Percentiles rank a stretch among this genome's conserved stretches.
phyloP scores from a whole-genome alignment of 169 alveolate species.

The Cytauxzoon felis region DNA sequence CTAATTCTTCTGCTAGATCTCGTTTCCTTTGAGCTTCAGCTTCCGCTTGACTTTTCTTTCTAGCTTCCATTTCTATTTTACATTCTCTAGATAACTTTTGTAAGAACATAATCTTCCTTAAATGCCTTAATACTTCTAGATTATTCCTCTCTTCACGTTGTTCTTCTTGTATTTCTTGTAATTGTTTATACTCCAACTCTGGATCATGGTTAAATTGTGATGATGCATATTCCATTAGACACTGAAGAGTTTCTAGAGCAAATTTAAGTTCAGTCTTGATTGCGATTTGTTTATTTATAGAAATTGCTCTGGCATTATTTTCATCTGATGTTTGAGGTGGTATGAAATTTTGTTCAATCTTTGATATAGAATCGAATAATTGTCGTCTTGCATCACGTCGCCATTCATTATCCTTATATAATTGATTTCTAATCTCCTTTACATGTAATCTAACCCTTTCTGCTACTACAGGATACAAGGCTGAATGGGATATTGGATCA shows the following conservation, averaged over 20 bases:
- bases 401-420: background rate
- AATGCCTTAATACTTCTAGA: conserved; percentile 30
- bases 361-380: conserved; percentile 16
- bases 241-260: conserved; percentile 25
- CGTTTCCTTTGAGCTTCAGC: background rate
- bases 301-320: conserved; percentile 14
- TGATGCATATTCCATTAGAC: background rate
- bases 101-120: conserved; percentile 8
- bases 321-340: conserved; percentile 52
- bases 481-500: conserved; percentile 43
- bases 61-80: conserved; percentile 1
- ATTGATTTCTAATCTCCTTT: background rate
- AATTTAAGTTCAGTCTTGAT: conserved; percentile 12
- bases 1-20: conserved; percentile 15
- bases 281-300: conserved; percentile 44
- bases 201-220: background rate
- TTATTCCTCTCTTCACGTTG: conserved; percentile 7
- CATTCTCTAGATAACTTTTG: conserved; percentile 11
- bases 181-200: background rate
- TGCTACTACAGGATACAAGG: conserved; percentile 26
- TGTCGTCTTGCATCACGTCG: conserved; percentile 8
- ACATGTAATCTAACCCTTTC: conserved; percentile 35
- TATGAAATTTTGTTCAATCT: conserved; percentile 3
- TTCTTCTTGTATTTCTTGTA: conserved; percentile 12
- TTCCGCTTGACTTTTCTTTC: background rate